Evolutionary conservation across 78 protist species (phyloP).

Genomic region (Chrysochromulina tobinii): DNA sequence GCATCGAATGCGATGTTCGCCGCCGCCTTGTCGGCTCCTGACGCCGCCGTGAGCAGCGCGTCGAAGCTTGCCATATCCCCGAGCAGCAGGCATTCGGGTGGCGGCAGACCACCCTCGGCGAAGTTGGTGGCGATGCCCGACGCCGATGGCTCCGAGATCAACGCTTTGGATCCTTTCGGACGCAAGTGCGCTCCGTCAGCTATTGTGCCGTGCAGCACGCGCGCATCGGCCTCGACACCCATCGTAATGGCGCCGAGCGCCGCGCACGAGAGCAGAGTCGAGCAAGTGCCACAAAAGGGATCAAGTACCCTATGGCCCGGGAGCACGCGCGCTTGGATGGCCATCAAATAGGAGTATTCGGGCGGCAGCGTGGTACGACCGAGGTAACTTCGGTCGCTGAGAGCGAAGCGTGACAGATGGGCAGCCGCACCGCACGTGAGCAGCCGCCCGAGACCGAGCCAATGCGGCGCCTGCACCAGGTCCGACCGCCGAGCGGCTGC

Average conservation of each 20-base stretch:
- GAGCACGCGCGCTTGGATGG: background rate
- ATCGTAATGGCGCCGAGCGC: background rate
- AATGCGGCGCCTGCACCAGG: too few relatives aligned
- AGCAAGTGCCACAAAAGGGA: constrained; percentile 36
- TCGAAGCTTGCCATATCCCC: background rate
- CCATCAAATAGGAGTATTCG: background rate
- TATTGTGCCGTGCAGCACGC: background rate
- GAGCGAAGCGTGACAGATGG: too few relatives aligned
- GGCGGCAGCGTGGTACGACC: background rate
- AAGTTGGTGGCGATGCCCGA: background rate
- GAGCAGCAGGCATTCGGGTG: background rate
- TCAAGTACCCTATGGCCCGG: constrained; percentile 4
- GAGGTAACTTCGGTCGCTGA: background rate
- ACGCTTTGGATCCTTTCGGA: too few relatives aligned
- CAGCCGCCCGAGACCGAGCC: too few relatives aligned
- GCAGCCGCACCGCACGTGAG: too few relatives aligned
- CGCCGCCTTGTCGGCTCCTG: background rate
- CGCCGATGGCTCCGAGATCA: too few relatives aligned
- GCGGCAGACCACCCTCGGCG: background rate
- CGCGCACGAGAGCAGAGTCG: background rate
- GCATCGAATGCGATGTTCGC: background rate
- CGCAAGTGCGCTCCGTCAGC: too few relatives aligned
- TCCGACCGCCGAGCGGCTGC: too few relatives aligned
- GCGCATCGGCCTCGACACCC: background rate
- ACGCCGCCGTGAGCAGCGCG: background rate